Evolutionary conservation across 2,329 filamentous ascomycete genomes (phyloP).

Genomic region (Graphiopsis chlorocephala): DNA sequence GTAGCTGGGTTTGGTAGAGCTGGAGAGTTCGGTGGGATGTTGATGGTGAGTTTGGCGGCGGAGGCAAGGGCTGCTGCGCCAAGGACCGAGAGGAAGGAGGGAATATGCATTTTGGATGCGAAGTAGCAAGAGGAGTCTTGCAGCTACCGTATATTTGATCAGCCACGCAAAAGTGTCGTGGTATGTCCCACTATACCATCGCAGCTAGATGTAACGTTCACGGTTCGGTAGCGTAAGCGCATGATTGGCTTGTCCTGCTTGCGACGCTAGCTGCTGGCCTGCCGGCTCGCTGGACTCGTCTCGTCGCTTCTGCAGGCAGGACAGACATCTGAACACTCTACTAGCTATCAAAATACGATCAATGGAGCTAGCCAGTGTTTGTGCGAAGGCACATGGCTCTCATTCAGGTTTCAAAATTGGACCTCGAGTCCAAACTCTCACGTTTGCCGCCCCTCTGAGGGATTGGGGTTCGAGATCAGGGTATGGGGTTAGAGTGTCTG

Average conservation of each 20-base stretch:
- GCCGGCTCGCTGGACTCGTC: not conserved
- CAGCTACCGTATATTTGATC: not conserved
- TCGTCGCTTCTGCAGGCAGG: not conserved
- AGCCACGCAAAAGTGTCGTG: not conserved
- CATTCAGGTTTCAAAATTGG: too few relatives aligned
- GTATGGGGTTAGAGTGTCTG: not conserved
- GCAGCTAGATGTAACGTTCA: conserved; percentile 1
- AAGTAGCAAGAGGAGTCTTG: not conserved
- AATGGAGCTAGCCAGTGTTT: not conserved
- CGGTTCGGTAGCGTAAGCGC: not conserved
- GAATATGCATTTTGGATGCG: not conserved
- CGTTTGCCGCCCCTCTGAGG: not conserved
- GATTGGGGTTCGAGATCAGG: not conserved
- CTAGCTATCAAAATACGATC: not conserved
- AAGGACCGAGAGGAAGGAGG: conserved; percentile 10
- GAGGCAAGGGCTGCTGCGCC: conserved; percentile 28
- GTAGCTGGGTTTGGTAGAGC: conserved; percentile 44
- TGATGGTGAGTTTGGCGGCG: conserved; percentile 50
- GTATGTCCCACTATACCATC: not conserved
- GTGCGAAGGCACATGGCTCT: too few relatives aligned
- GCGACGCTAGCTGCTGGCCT: not conserved
- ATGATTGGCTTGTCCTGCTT: not conserved
- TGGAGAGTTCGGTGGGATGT: conserved; percentile 46
- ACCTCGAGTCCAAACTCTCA: too few relatives aligned
- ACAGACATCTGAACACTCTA: not conserved